A percentile compares a stretch with the other conserved stretches of the same genome.
Conservation (phyloP, 331 rosid genomes). For the Arachis monticola region DNA sequence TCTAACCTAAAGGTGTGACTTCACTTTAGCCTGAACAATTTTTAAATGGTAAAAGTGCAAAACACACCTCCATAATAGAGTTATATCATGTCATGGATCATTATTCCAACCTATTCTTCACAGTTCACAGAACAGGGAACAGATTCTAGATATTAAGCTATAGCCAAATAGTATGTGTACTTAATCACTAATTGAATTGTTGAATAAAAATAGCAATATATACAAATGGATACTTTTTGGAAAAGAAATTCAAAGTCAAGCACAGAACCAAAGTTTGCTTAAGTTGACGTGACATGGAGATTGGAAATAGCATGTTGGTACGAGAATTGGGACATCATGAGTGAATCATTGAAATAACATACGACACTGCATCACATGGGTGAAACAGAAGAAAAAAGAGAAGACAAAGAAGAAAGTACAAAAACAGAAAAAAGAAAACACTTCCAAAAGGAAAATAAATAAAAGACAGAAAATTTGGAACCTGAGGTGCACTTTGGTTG, state of each 20-base stretch:
- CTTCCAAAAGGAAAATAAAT: neutral
- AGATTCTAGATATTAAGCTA: slow-evolving; percentile 21
- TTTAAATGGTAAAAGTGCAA: slow-evolving; percentile 8
- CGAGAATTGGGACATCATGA: slow-evolving; percentile 34
- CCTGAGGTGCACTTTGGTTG: slow-evolving; percentile 75
- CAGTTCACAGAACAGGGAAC: slow-evolving; percentile 16
- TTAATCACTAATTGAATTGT: slow-evolving; percentile 1
- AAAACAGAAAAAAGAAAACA: slow-evolving; percentile 12
- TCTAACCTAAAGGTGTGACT: too few relatives aligned
- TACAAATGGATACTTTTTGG: neutral
- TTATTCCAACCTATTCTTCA: slow-evolving; percentile 6
- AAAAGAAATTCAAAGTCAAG: neutral
- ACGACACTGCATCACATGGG: too few relatives aligned
- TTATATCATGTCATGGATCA: slow-evolving; percentile 25
- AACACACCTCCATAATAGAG: neutral
- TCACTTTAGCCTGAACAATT: neutral
- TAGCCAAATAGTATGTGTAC: neutral
- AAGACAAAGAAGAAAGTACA: neutral
- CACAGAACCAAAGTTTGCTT: slow-evolving; percentile 33
- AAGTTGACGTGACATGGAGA: slow-evolving; percentile 35
- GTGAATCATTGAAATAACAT: neutral
- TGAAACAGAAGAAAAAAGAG: neutral
- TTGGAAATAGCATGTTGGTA: slow-evolving; percentile 21
- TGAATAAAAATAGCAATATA: neutral
- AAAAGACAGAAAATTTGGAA: slow-evolving; percentile 30